phyloP scores from a whole-genome alignment of 2,329 filamentous ascomycete species.

The Aureobasidium lini region DNA sequence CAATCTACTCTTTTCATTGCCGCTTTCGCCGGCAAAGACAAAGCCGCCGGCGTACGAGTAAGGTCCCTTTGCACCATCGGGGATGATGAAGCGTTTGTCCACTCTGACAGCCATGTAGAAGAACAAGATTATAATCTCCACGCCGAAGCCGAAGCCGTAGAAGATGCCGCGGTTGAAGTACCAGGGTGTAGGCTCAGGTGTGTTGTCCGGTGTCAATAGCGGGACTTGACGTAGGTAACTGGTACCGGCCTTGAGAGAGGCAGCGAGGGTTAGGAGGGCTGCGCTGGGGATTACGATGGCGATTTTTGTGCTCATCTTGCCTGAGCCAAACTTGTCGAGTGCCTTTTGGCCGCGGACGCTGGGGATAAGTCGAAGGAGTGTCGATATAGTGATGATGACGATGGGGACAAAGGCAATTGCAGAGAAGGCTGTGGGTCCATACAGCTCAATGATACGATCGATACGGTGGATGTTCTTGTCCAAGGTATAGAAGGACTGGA shows the following conservation, averaged over 20 bases:
- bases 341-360: slow-evolving; percentile 17
- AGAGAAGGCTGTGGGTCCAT: slow-evolving; percentile 54
- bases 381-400: slow-evolving; percentile 43
- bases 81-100: slow-evolving; percentile 68
- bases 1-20: slow-evolving; percentile 23
- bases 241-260: slow-evolving; percentile 59
- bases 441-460: slow-evolving; percentile 58
- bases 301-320: slow-evolving; percentile 61
- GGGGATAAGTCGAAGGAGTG: slow-evolving; percentile 34
- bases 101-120: slow-evolving; percentile 61
- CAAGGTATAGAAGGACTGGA: slow-evolving; percentile 62
- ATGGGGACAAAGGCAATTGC: slow-evolving; percentile 61
- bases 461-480: slow-evolving; percentile 40
- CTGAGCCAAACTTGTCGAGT: slow-evolving; percentile 58
- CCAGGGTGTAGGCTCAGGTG: slow-evolving; percentile 53
- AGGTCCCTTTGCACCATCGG: slow-evolving; percentile 57
- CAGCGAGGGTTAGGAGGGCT: slow-evolving; percentile 58
- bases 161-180: slow-evolving; percentile 66
- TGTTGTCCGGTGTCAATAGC: slow-evolving; percentile 19
- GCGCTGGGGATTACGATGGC: slow-evolving; percentile 53
- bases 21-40: slow-evolving; percentile 20
- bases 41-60: slow-evolving; percentile 17
- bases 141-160: slow-evolving; percentile 69
- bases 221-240: slow-evolving; percentile 42
- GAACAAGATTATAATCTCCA: slow-evolving; percentile 64